These are phyloP conservation scores for Salix purpurea DNA, from an alignment of 345 rosid genomes.

Conservation along the genomic window DNA sequence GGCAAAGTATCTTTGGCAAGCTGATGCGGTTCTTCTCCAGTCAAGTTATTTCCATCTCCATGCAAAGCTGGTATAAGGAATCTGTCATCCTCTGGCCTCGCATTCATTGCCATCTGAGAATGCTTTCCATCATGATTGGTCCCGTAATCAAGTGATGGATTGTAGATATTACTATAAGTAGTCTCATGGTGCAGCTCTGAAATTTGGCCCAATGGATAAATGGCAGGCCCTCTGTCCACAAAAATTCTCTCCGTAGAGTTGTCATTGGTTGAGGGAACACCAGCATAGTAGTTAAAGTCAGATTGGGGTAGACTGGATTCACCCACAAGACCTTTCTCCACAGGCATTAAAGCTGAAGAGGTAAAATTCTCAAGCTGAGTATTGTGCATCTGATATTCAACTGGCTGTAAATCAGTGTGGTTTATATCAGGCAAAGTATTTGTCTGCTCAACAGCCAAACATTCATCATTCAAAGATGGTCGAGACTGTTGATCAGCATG, in stretches of 20 bases:
- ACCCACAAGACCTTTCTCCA: slow-evolving; percentile 40
- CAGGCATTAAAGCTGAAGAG: slow-evolving; percentile 25
- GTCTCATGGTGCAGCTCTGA: slow-evolving; percentile 41
- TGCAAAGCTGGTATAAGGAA: slow-evolving; percentile 28
- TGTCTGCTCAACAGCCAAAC: slow-evolving; percentile 33
- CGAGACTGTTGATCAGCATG: slow-evolving; percentile 31
- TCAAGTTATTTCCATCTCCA: slow-evolving; percentile 37
- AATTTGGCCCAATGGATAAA: slow-evolving; percentile 44
- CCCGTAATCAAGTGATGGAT: slow-evolving; percentile 44
- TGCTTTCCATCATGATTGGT: slow-evolving; percentile 38
- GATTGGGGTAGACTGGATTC: slow-evolving; percentile 29
- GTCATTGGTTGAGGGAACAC: slow-evolving; percentile 41
- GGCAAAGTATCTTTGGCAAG: slow-evolving; percentile 39
- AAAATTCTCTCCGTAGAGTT: slow-evolving; percentile 40
- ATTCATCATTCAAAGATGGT: slow-evolving; percentile 26
- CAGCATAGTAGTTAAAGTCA: slow-evolving; percentile 39
- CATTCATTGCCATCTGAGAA: slow-evolving; percentile 36
- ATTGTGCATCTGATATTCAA: slow-evolving; percentile 39
- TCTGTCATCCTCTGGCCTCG: slow-evolving; percentile 36
- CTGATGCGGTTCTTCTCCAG: slow-evolving; percentile 38
- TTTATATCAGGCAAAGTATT: slow-evolving; percentile 59
- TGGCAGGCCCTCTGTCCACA: slow-evolving; percentile 54
- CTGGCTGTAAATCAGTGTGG: slow-evolving; percentile 32
- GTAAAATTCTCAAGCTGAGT: slow-evolving; percentile 34
- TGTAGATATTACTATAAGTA: slow-evolving; percentile 36